Evolutionary conservation across 2,329 filamentous ascomycete species (phyloP), one percentile per base, ranked within the genome.

Genomic region (Paradendryphiella salina): DNA sequence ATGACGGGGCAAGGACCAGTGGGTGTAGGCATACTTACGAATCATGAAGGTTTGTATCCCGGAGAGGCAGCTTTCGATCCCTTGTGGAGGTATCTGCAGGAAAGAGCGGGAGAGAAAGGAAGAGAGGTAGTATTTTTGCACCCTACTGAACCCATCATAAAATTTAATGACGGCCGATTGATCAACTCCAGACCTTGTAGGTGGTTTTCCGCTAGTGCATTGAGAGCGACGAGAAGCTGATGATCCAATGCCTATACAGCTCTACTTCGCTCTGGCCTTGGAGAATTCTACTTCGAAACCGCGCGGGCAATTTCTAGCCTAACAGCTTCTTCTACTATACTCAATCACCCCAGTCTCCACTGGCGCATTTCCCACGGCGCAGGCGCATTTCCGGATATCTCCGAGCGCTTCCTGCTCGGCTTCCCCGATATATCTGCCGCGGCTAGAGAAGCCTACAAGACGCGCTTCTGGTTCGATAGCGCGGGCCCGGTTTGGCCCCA

Each of bases 241-340:
- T 35, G 10, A 29, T 28, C 6, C 6, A 9, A 14, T 14, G 15
- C 35, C 9, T 23, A 21, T 8, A 36, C 23, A 73, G 70, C 70
- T 37, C 67, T 69, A 1, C 56, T 73, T 1, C 63, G 69, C 5
- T 67, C 68, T 3, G 70, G 70, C 10, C 54, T 72, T 0, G 70
- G 68, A 5, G 70, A 73, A 21, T 72, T 73, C 43, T 73, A 73
- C 53, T 73, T 72, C 39, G 70, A 73, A 43, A 73, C 69, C 5
- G 70, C 70, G 1, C 58, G 70, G 8, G 70, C 70, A 14, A 61
- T 73, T 21, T 71, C 66, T 1, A 67, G 63, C 23, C 62, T 73
- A 11, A 72, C 67, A 0, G 69, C 70, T 5, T 56, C 56, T 7
- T 47, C 52, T 6, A 66, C 69, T 0, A 63, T 72, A 14, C 47